These are phyloP conservation scores for Cutaneotrichosporon mucoides DNA, from an alignment of 1,284 basidiomycete species.

Conservation along the genomic window DNA sequence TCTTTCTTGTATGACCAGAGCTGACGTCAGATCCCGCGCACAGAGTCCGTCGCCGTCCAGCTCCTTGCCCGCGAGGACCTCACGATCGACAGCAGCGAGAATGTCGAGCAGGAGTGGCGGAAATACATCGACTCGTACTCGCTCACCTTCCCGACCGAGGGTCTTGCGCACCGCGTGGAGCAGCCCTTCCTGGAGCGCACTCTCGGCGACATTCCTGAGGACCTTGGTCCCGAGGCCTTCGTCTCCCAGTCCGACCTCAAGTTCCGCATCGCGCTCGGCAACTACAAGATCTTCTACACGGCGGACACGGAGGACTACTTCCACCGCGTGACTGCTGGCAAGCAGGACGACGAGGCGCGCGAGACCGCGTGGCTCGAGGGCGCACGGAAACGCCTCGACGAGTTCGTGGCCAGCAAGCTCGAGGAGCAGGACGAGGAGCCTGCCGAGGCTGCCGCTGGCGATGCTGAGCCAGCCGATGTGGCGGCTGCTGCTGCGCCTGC, in stretches of 20 bases:
- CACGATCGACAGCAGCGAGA: conserved; percentile 78
- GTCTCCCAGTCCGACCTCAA: conserved; percentile 49
- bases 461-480: neutral
- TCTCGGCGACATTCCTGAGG: conserved; percentile 19
- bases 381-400: conserved; percentile 17
- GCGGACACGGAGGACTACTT: conserved; percentile 49
- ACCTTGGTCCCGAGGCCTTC: conserved; percentile 18
- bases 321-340: conserved; percentile 19
- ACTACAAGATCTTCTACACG: conserved; percentile 72
- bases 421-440: conserved; percentile 1
- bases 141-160: conserved; percentile 55
- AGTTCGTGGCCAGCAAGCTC: neutral
- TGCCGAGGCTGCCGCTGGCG: neutral
- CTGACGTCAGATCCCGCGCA: conserved; percentile 59
- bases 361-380: conserved; percentile 16
- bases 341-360: conserved; percentile 12
- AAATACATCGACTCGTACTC: conserved; percentile 85
- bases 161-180: conserved; percentile 55
- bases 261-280: conserved; percentile 55
- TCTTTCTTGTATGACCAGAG: conserved; percentile 9
- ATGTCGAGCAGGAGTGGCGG: conserved; percentile 77
- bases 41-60: conserved; percentile 73
- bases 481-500: neutral
- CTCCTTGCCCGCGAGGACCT: conserved; percentile 85
- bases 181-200: conserved; percentile 67